These are phyloP conservation scores for Trichosporon asahii DNA, from an alignment of 1,284 basidiomycete genomes.

Conservation along the genomic window DNA sequence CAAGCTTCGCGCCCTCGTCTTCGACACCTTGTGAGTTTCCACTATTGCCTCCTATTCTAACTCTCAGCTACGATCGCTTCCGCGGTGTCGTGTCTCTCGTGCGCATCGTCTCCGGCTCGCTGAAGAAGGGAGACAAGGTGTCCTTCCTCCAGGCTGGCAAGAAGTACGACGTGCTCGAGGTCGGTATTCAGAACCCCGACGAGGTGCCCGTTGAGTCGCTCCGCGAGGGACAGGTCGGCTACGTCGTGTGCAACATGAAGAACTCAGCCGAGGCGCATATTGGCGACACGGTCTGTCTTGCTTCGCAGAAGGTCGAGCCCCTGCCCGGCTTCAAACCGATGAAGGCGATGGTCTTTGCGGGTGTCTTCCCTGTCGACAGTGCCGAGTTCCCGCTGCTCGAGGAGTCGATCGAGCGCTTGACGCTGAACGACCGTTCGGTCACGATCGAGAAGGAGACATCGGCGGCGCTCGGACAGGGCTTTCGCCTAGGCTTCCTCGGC, in stretches of 20 bases:
- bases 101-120: constrained; percentile 61
- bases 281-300: constrained; percentile 85
- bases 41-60: neutral
- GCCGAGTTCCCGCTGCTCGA: constrained; percentile 90
- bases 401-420: constrained; percentile 79
- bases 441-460: constrained; percentile 91
- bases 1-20: constrained; percentile 79
- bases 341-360: constrained; percentile 96
- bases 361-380: constrained; percentile 88
- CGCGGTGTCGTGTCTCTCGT: constrained; percentile 93
- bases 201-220: constrained; percentile 69
- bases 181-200: constrained; percentile 90
- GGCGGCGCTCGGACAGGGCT: constrained; percentile 90
- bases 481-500: constrained; percentile 90
- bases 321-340: constrained; percentile 89
- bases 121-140: constrained; percentile 80
- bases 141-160: constrained; percentile 80
- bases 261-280: constrained; percentile 72
- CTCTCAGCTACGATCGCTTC: constrained; percentile 84
- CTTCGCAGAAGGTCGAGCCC: constrained; percentile 71
- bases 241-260: constrained; percentile 93
- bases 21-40: constrained; percentile 78
- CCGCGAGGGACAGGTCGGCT: constrained; percentile 86
- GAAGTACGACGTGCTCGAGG: constrained; percentile 85
- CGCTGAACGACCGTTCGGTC: constrained; percentile 56